These are phyloP conservation scores for Neonothopanus nambi DNA, from an alignment of 1,284 basidiomycete species.

Conservation along the genomic window DNA sequence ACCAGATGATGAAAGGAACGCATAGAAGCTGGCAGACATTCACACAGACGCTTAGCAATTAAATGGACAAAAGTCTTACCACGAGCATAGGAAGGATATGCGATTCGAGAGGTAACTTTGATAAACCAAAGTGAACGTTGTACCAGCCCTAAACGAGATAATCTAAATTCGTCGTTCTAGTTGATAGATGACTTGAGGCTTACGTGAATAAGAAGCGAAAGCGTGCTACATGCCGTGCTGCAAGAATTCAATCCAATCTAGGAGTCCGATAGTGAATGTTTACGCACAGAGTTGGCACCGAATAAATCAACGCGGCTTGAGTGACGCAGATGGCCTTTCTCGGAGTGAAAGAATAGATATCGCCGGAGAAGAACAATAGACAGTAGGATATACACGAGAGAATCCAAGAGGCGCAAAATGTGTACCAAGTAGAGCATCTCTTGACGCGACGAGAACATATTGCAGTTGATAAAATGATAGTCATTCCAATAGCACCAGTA, in stretches of 20 bases:
- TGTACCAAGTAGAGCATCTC: slow-evolving; percentile 32
- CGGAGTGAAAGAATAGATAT: slow-evolving; percentile 15
- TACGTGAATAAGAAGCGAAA: slow-evolving; percentile 25
- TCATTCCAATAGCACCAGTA: slow-evolving; percentile 25
- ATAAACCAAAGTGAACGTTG: slow-evolving; percentile 20
- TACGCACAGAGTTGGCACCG: slow-evolving; percentile 27
- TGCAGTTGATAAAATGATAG: slow-evolving; percentile 27
- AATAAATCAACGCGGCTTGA: slow-evolving; percentile 28
- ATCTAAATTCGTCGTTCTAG: slow-evolving; percentile 27
- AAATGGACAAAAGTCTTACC: not conserved
- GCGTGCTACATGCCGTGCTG: slow-evolving; percentile 25
- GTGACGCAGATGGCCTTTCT: slow-evolving; percentile 22
- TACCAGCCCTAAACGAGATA: slow-evolving; percentile 23
- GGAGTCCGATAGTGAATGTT: not conserved
- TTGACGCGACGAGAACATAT: slow-evolving; percentile 24
- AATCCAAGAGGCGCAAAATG: slow-evolving; percentile 31
- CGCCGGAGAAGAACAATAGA: slow-evolving; percentile 27
- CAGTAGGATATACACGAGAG: slow-evolving; percentile 29
- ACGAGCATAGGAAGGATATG: slow-evolving; percentile 9
- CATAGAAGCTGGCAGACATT: slow-evolving; percentile 11
- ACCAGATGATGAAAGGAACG: slow-evolving; percentile 13
- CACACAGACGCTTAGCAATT: not conserved
- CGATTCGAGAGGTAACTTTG: slow-evolving; percentile 17
- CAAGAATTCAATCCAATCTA: not conserved
- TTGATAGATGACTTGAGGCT: not conserved